phyloP scores from a whole-genome alignment of 2,329 filamentous ascomycete species.

The Diplocarpon rosae region DNA sequence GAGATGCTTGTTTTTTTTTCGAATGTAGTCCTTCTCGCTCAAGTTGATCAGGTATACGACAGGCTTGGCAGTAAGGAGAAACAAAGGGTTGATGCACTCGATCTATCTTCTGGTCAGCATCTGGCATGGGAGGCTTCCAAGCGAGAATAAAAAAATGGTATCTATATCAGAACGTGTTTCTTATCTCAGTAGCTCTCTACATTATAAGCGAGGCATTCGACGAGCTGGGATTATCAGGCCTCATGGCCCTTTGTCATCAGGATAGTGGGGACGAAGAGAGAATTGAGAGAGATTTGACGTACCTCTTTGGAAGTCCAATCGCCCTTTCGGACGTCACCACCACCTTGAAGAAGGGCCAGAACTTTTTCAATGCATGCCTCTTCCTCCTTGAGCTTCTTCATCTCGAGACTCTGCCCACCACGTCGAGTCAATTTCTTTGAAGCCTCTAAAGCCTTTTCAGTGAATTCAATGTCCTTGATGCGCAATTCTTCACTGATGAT shows the following conservation, averaged over 20 bases:
- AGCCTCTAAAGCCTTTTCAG: conserved; percentile 86
- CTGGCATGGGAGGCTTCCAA: conserved; percentile 16
- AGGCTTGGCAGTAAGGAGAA: conserved; percentile 91
- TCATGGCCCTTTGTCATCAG: conserved; percentile 98
- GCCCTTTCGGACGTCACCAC: conserved; percentile 88
- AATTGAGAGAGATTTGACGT: conserved; percentile 33
- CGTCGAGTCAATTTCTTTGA: conserved; percentile 89
- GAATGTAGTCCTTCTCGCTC: conserved; percentile 91
- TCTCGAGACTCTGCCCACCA: conserved; percentile 90
- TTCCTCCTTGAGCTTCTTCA: conserved; percentile 95
- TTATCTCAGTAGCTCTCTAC: conserved; percentile 83
- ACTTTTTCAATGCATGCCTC: conserved; percentile 90
- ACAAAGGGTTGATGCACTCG: conserved; percentile 93
- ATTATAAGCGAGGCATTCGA: conserved; percentile 78
- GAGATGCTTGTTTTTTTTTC: conserved; percentile 99
- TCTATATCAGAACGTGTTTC: conserved; percentile 28
- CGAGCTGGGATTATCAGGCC: conserved; percentile 99
- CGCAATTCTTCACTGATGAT: conserved; percentile 96
- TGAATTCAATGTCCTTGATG: conserved; percentile 97
- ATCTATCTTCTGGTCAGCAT: conserved; percentile 45
- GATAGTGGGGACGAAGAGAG: conserved; percentile 30
- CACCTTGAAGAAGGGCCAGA: conserved; percentile 68
- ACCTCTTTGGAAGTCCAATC: conserved; percentile 93
- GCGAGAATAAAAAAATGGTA: conserved; percentile 12
- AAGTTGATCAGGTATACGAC: conserved; percentile 96